Percentiles rank a stretch among this genome's conserved stretches.
phyloP scores from a whole-genome alignment of 345 rosid genomes.

The Balakata baccata region DNA sequence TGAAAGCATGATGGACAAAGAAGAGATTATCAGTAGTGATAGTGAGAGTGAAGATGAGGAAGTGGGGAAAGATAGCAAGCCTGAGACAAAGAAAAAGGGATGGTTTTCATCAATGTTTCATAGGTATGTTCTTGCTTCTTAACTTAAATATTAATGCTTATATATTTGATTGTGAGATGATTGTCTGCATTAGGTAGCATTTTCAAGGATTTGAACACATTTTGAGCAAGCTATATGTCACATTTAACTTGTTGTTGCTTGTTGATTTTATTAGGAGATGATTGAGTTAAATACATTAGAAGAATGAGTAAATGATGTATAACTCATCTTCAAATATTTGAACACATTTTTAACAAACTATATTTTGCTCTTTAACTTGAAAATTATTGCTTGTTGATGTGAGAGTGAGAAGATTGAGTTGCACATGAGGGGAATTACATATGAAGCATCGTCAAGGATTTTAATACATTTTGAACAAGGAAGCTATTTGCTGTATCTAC shows the following conservation, averaged over 20 bases:
- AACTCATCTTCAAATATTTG: too few relatives aligned
- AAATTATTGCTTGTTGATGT: neutral
- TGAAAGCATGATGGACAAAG: conserved; percentile 98
- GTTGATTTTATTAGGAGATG: neutral
- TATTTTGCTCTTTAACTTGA: neutral
- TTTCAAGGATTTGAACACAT: neutral
- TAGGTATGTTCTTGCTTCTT: conserved; percentile 46
- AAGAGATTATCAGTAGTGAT: conserved; percentile 83
- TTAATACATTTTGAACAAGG: neutral
- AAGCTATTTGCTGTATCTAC: neutral
- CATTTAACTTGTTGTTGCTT: neutral
- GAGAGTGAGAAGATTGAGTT: neutral
- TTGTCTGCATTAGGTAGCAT: neutral
- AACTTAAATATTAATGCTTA: neutral
- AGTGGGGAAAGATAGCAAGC: conserved; percentile 54
- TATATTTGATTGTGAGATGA: neutral
- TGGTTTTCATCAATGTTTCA: conserved; percentile 98
- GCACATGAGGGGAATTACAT: neutral
- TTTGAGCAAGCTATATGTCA: neutral
- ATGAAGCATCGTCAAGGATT: neutral
- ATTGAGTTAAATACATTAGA: neutral
- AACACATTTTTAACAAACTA: too few relatives aligned
- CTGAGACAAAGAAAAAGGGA: conserved; percentile 76
- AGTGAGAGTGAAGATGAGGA: conserved; percentile 72
- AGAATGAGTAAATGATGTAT: too few relatives aligned